Conservation (phyloP, 75 land plant species). For the Picea glauca region DNA sequence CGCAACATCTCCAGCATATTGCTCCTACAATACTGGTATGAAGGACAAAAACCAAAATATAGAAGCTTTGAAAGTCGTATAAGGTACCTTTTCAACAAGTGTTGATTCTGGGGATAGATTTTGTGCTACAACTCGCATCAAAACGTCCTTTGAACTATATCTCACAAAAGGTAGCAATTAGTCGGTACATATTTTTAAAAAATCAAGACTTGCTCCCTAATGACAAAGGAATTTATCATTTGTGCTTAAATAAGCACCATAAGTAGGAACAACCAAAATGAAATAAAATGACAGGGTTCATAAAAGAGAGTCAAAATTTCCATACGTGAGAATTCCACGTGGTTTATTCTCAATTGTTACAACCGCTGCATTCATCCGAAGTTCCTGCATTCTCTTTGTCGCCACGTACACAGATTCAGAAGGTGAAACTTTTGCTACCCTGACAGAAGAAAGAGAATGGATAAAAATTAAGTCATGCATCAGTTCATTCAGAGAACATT, state of each 20-base stretch:
- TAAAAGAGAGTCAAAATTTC: slow-evolving; percentile 11
- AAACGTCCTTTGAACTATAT: slow-evolving; percentile 81
- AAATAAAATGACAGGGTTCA: background rate
- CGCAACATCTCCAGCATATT: too few relatives aligned
- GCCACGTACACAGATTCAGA: slow-evolving; percentile 74
- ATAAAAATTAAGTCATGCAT: background rate
- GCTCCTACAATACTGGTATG: too few relatives aligned
- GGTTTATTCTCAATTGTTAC: slow-evolving; percentile 73
- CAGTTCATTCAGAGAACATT: background rate
- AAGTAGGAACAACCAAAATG: too few relatives aligned
- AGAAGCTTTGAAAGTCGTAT: too few relatives aligned
- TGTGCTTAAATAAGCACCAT: too few relatives aligned
- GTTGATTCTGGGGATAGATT: slow-evolving; percentile 71
- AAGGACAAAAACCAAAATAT: too few relatives aligned
- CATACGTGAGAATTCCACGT: slow-evolving; percentile 82
- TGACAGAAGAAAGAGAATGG: slow-evolving; percentile 21
- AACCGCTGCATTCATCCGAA: slow-evolving; percentile 65
- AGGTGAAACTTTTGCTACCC: slow-evolving; percentile 70
- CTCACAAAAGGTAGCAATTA: background rate
- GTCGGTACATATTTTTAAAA: background rate
- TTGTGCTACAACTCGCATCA: slow-evolving; percentile 86
- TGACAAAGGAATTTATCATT: too few relatives aligned
- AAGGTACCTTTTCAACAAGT: slow-evolving; percentile 77
- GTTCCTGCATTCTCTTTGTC: slow-evolving; percentile 84
- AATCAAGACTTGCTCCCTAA: background rate